Evolutionary conservation across 1,139 yeast genomes (phyloP).

Genomic region (Saccharomycopsis crataegensis): DNA sequence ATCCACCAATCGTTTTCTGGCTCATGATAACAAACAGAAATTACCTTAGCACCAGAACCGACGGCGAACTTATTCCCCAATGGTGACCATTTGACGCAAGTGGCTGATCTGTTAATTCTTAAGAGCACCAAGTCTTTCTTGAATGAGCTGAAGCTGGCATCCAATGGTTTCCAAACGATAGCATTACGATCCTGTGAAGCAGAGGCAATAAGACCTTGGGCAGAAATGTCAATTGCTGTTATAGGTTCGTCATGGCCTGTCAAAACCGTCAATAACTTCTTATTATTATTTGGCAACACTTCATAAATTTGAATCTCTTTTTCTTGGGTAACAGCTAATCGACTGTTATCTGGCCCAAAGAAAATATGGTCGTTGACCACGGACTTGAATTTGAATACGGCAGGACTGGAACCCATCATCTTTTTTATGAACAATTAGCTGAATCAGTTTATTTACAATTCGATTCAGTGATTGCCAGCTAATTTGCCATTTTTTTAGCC

Average conservation of each 20-base stretch:
- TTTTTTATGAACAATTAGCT: background rate
- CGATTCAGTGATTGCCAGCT: background rate
- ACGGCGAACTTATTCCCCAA: constrained; percentile 91
- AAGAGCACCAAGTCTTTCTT: constrained; percentile 90
- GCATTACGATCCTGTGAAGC: constrained; percentile 99
- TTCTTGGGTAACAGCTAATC: constrained; percentile 78
- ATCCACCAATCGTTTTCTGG: constrained; percentile 99
- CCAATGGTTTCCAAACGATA: constrained; percentile 84
- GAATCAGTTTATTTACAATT: background rate
- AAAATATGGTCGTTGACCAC: constrained; percentile 88
- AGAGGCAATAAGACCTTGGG: constrained; percentile 86
- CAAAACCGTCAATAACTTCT: constrained; percentile 48
- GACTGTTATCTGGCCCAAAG: constrained; percentile 49
- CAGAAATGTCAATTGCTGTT: constrained; percentile 88
- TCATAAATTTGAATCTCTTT: constrained; percentile 70
- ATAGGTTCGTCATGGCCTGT: constrained; percentile 90
- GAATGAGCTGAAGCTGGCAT: constrained; percentile 66
- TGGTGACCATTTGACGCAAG: constrained; percentile 91
- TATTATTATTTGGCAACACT: constrained; percentile 36
- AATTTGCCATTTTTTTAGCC: background rate
- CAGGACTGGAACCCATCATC: constrained; percentile 14
- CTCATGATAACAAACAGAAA: constrained; percentile 95
- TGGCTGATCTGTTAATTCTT: constrained; percentile 91
- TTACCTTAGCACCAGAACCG: constrained; percentile 89
- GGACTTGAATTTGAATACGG: constrained; percentile 61